phyloP scores from a whole-genome alignment of 805 yeast species.

The Barnettozyma populi region DNA sequence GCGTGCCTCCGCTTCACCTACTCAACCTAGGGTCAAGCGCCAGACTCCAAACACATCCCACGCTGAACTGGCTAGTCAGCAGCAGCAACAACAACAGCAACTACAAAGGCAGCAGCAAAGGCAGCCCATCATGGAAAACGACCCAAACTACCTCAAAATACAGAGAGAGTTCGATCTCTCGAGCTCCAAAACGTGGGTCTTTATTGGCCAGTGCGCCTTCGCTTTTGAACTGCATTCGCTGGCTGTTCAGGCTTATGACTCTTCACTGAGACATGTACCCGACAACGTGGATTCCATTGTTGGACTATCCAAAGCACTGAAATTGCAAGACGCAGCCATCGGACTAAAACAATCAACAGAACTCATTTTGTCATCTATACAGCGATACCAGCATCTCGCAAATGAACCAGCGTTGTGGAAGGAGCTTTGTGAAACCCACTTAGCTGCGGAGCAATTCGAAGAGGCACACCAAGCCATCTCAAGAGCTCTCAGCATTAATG shows the following conservation, averaged over 20 bases:
- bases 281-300: constrained; percentile 19
- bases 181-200: constrained; percentile 19
- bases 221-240: constrained; percentile 14
- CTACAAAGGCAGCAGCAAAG: background rate
- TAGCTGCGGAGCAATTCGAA: constrained; percentile 40
- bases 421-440: constrained; percentile 49
- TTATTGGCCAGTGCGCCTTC: constrained; percentile 22
- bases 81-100: constrained; percentile 1
- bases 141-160: background rate
- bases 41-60: constrained; percentile 8
- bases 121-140: background rate
- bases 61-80: background rate
- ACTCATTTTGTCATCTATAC: constrained; percentile 16
- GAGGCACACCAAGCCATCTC: constrained; percentile 47
- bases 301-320: constrained; percentile 15
- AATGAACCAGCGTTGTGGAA: constrained; percentile 38
- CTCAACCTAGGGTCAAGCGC: constrained; percentile 17
- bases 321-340: constrained; percentile 10
- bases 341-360: constrained; percentile 19
- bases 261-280: constrained; percentile 21
- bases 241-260: constrained; percentile 21
- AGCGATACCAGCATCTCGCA: constrained; percentile 31
- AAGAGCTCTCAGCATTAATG: constrained; percentile 34
- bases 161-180: constrained; percentile 11
- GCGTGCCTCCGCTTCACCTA: constrained; percentile 13